Percentiles rank a stretch among this genome's conserved stretches.
These are phyloP conservation scores for Aspergillus sclerotiicarbonarius DNA, from an alignment of 495 filamentous ascomycete species.

Conservation along the genomic window DNA sequence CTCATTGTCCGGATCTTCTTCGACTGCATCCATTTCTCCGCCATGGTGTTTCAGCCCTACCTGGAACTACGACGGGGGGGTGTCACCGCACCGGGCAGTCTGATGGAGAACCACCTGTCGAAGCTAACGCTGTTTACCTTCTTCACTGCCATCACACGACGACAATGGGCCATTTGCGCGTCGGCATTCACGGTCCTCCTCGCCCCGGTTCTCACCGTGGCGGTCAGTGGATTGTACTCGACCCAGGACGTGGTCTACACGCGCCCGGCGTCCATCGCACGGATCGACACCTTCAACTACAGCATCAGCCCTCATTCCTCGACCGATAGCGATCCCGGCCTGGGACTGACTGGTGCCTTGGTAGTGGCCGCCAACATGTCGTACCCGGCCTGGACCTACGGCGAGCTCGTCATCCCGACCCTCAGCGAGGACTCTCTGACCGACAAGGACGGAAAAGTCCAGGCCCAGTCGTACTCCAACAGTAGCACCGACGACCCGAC, in stretches of 20 bases:
- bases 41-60: constrained; percentile 9
- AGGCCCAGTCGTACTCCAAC: not conserved
- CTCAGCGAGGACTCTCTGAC: constrained; percentile 1
- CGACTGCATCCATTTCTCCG: constrained; percentile 11
- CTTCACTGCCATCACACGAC: constrained; percentile 6
- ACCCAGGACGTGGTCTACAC: not conserved
- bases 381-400: constrained; percentile 21
- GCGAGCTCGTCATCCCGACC: constrained; percentile 15
- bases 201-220: constrained; percentile 9
- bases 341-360: constrained; percentile 1
- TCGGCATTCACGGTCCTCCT: constrained; percentile 13
- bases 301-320: not conserved
- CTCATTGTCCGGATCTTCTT: constrained; percentile 14
- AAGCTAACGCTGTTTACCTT: constrained; percentile 10
- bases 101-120: constrained; percentile 18
- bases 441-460: not conserved
- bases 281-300: constrained; percentile 8
- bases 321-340: not conserved
- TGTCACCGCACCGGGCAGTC: not conserved
- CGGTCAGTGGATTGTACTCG: constrained; percentile 17
- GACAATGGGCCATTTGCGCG: constrained; percentile 12
- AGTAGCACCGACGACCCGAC: not conserved
- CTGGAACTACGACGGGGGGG: constrained; percentile 1
- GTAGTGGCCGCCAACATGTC: constrained; percentile 13
- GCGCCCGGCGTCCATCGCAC: not conserved